Evolutionary conservation across 768 basidiomycete genomes (phyloP).

Genomic region (Gautieria morchelliformis): DNA sequence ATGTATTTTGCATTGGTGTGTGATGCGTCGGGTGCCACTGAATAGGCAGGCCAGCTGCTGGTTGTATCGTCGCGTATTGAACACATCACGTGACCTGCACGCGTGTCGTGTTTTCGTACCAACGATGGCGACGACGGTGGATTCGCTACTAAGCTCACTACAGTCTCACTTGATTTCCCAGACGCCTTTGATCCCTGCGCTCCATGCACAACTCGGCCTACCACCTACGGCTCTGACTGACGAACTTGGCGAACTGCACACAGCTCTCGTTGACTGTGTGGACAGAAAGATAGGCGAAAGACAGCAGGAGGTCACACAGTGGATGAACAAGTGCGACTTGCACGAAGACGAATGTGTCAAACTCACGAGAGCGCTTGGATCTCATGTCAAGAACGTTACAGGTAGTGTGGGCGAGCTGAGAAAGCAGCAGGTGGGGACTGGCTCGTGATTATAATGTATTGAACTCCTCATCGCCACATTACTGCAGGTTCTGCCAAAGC

Average conservation of each 20-base stretch:
- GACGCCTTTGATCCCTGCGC: slow-evolving; percentile 69
- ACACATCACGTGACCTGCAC: neutral
- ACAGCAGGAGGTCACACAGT: slow-evolving; percentile 67
- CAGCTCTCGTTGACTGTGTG: slow-evolving; percentile 66
- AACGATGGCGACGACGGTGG: slow-evolving; percentile 9
- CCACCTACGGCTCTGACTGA: slow-evolving; percentile 72
- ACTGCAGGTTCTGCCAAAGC: slow-evolving; percentile 45
- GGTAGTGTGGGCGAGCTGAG: slow-evolving; percentile 57
- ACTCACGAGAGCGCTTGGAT: slow-evolving; percentile 63
- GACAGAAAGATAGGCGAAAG: slow-evolving; percentile 62
- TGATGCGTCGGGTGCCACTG: no score
- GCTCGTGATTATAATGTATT: neutral
- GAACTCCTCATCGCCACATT: neutral
- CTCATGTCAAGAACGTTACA: slow-evolving; percentile 58
- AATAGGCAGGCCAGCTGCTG: no score
- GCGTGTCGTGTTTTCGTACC: neutral
- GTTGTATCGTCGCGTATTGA: no score
- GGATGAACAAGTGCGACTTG: slow-evolving; percentile 51
- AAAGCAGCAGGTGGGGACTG: slow-evolving; percentile 44
- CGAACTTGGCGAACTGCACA: slow-evolving; percentile 65
- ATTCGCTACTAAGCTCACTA: slow-evolving; percentile 57
- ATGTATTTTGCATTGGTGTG: no score
- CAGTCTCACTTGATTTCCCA: slow-evolving; percentile 73
- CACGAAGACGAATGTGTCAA: slow-evolving; percentile 58
- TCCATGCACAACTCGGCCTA: slow-evolving; percentile 79